Base-by-base conservation (phyloP, 768 basidiomycete genomes). In the Bullera alba region DNA sequence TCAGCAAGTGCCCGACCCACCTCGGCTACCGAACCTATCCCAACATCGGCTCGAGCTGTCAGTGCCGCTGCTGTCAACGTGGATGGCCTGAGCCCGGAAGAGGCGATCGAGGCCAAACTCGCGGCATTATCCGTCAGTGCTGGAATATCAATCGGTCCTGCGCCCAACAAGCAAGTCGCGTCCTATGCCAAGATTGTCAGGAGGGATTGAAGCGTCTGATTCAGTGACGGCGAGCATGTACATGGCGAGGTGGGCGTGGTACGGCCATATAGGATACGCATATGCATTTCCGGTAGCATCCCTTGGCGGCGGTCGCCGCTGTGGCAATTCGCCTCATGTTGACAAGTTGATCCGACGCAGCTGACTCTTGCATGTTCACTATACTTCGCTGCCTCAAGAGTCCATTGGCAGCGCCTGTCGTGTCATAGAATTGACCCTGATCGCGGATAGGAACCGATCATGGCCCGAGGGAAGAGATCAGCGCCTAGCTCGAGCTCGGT, bases 161-260 rank as follows among this genome's bases (percentile, higher is more conserved):
- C 67, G 0, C 46, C 53, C 5, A 26, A 14, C 7, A 50, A 42
- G 29, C 28, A 32, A 6, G 42, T 28, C 19, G 48, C 57, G 21
- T 49, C 46, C 22, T 68, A 68, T 51, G 66, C 66, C 12, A 64
- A 62, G 54, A 56, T 65, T 8, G 60, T 68, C 22, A 46, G 66
- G 42, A 48, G 63, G 51, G 66, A 68, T 48, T 62, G 48, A 34
- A 14, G 6, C 15, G 37, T n/a, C n/a, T n/a, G n/a, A n/a, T n/a
- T n/a, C n/a, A n/a, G n/a, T n/a, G n/a, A n/a, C n/a, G n/a, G n/a
- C n/a, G n/a, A n/a, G n/a, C n/a, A n/a, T n/a, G n/a, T n/a, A n/a
- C n/a, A n/a, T n/a, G n/a, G n/a, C n/a, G n/a, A n/a, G n/a, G n/a
- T n/a, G n/a, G n/a, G n/a, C n/a, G n/a, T n/a, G n/a, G n/a, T n/a